These are phyloP conservation scores for Botrytis cinerea DNA, from an alignment of 2,329 filamentous ascomycete species.

Conservation along the genomic window DNA sequence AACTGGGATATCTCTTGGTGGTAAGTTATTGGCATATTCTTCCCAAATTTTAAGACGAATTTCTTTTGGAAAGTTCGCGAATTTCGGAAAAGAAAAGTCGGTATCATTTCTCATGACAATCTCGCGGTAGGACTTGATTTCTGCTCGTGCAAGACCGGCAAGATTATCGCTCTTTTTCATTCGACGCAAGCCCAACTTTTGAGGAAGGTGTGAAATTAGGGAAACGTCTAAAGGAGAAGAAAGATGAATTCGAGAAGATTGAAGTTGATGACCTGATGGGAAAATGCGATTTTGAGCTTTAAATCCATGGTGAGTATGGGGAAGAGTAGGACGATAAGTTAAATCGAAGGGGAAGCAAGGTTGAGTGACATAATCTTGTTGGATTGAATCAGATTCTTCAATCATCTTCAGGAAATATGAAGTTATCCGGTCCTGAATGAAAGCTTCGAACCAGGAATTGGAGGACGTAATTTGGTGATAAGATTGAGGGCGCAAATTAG, in stretches of 20 bases:
- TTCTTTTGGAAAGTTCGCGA: not conserved
- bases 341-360: not conserved
- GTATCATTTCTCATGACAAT: not conserved
- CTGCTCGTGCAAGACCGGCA: not conserved
- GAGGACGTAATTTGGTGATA: not conserved
- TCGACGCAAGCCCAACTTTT: not conserved
- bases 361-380: not conserved
- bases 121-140: not conserved
- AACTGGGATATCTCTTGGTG: constrained; percentile 2
- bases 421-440: too few species aligned
- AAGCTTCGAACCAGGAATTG: not conserved
- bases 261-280: not conserved
- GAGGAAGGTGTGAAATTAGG: not conserved
- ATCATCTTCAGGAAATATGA: not conserved
- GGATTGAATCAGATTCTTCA: not conserved
- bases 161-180: constrained; percentile 4
- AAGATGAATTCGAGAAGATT: not conserved
- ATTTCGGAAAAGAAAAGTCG: not conserved
- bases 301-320: too few species aligned
- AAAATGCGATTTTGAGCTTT: not conserved
- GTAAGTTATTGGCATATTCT: not conserved
- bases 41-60: constrained; percentile 12
- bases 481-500: too few species aligned
- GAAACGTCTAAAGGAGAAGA: not conserved
- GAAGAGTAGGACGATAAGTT: not conserved